Conservation (phyloP, 306 rosid species). For the Vicia villosa region DNA sequence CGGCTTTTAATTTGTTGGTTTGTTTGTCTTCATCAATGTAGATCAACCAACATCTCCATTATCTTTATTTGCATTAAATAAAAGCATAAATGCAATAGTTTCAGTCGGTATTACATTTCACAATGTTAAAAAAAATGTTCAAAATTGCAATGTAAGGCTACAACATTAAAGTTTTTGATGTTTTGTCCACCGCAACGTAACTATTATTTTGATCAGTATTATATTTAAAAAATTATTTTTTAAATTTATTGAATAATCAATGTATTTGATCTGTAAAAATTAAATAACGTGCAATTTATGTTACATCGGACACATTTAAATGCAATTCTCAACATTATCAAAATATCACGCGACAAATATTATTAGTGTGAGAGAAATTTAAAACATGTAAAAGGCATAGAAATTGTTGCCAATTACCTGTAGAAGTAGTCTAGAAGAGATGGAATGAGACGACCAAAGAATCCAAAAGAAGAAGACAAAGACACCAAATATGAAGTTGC, state of each 20-base stretch:
- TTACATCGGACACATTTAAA: background rate
- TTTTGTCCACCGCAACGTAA: too few species aligned
- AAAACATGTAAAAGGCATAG: background rate
- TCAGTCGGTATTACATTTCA: background rate
- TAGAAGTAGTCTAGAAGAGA: slow-evolving; percentile 59
- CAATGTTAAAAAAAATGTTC: background rate
- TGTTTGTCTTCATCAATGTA: slow-evolving; percentile 13
- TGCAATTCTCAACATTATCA: too few species aligned
- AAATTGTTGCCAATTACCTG: slow-evolving; percentile 49
- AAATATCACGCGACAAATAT: too few species aligned
- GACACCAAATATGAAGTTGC: slow-evolving; percentile 70
- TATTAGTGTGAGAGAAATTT: background rate
- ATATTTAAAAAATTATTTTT: too few species aligned
- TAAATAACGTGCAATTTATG: too few species aligned
- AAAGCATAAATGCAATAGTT: slow-evolving; percentile 16
- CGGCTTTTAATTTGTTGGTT: slow-evolving; percentile 9
- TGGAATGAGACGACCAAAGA: slow-evolving; percentile 92
- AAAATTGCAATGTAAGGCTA: background rate
- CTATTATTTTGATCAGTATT: too few species aligned
- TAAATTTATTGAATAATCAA: too few species aligned
- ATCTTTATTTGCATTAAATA: slow-evolving; percentile 42
- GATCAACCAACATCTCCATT: slow-evolving; percentile 33
- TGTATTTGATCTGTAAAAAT: too few species aligned
- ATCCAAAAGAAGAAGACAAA: slow-evolving; percentile 79
- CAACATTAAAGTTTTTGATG: background rate